These are phyloP conservation scores for Canavalia ensiformis DNA, from an alignment of 306 rosid genomes.

Conservation along the genomic window DNA sequence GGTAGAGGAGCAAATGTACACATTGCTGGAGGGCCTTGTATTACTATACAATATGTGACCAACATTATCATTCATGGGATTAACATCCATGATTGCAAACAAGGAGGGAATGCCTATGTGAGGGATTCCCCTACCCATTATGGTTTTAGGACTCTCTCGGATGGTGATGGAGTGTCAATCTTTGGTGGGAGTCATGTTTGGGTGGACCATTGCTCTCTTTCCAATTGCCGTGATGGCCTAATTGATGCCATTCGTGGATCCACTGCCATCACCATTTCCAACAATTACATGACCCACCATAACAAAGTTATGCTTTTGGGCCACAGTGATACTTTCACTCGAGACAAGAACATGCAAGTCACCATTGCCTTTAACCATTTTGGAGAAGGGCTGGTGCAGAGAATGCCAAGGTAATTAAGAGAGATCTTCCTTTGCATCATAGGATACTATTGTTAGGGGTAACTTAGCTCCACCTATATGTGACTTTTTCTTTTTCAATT, in stretches of 20 bases:
- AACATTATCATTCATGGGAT: conserved; percentile 85
- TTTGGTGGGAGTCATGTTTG: conserved; percentile 93
- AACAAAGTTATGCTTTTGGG: conserved; percentile 97
- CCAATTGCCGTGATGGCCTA: conserved; percentile 80
- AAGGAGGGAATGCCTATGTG: conserved; percentile 82
- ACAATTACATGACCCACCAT: conserved; percentile 83
- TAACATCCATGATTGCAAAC: conserved; percentile 84
- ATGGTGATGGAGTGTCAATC: conserved; percentile 87
- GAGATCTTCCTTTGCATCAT: not conserved
- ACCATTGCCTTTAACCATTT: conserved; percentile 97
- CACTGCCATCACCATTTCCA: conserved; percentile 83
- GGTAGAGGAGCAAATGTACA: conserved; percentile 85
- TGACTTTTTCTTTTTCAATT: not conserved
- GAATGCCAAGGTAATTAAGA: conserved; percentile 69
- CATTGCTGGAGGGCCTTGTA: conserved; percentile 94
- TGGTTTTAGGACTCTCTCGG: conserved; percentile 87
- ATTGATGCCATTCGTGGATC: conserved; percentile 90
- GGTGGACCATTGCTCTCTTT: conserved; percentile 88
- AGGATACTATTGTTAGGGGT: not conserved
- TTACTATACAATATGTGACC: conserved; percentile 81
- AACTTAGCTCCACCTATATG: not conserved
- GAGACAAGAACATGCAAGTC: conserved; percentile 90
- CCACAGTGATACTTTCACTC: conserved; percentile 75
- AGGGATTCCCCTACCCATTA: conserved; percentile 85
- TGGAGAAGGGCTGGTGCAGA: conserved; percentile 90